Evolutionary conservation across 768 basidiomycete genomes (phyloP).

Genomic region (Mycena sanguinolenta): DNA sequence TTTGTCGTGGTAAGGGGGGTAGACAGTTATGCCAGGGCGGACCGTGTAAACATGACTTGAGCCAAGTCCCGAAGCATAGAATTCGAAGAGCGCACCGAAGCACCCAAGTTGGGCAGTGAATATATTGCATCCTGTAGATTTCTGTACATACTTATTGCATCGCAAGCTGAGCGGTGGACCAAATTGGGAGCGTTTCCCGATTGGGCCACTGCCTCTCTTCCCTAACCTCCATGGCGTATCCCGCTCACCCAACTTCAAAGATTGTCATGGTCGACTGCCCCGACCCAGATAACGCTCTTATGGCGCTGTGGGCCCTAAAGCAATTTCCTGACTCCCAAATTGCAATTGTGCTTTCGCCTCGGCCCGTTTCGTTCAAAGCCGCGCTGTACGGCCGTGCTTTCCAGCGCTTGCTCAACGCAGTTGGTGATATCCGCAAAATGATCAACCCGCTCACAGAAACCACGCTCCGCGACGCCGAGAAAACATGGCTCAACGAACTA

Average conservation of each 20-base stretch:
- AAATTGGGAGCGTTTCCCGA: no score
- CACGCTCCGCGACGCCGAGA: not conserved
- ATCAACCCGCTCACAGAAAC: not conserved
- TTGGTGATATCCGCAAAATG: not conserved
- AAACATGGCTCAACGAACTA: not conserved
- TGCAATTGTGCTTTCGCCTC: not conserved
- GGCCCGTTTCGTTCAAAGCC: not conserved
- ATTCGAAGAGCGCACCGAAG: no score
- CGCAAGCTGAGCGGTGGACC: no score
- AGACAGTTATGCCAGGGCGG: no score
- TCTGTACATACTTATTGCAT: no score
- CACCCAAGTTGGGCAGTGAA: no score
- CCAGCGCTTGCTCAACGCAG: not conserved
- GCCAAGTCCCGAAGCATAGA: no score
- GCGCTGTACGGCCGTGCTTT: not conserved
- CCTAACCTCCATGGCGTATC: not conserved
- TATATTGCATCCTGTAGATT: no score
- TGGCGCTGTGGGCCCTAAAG: not conserved
- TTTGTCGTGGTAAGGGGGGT: no score
- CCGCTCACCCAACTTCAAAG: not conserved
- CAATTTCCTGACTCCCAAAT: not conserved
- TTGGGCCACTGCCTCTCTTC: no score
- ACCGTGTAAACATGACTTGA: no score
- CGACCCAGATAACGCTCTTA: not conserved
- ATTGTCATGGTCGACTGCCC: not conserved